Percentiles rank a stretch among this genome's conserved stretches.
phyloP scores from a whole-genome alignment of 2,329 filamentous ascomycete species.

The Fusarium nygamai region DNA sequence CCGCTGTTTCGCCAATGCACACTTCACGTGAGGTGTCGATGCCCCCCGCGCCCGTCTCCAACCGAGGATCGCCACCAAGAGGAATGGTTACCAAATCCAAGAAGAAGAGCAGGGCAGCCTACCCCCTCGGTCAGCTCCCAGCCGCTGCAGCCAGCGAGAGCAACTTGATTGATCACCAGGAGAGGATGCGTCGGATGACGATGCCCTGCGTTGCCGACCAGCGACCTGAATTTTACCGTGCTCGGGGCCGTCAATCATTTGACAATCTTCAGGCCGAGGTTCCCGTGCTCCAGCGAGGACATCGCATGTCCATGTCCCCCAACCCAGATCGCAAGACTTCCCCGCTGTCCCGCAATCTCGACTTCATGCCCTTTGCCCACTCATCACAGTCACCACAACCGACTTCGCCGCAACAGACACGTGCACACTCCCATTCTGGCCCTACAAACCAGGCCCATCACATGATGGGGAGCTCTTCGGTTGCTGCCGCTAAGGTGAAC shows the following conservation, averaged over 20 bases:
- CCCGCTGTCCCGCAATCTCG: constrained; percentile 56
- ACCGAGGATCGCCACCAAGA: constrained; percentile 48
- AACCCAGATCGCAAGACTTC: constrained; percentile 42
- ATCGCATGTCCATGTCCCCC: constrained; percentile 59
- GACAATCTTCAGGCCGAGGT: constrained; percentile 54
- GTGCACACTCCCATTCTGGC: constrained; percentile 47
- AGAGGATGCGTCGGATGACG: constrained; percentile 67
- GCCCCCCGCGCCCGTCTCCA: constrained; percentile 32
- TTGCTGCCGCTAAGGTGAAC: constrained; percentile 46
- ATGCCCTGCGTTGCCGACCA: constrained; percentile 54
- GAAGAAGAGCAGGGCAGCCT: constrained; percentile 49
- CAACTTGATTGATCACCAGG: constrained; percentile 64
- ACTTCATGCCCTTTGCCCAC: constrained; percentile 66
- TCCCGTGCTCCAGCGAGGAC: constrained; percentile 51
- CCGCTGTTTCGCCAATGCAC: constrained; percentile 40
- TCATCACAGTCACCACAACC: constrained; percentile 59
- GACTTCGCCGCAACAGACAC: constrained; percentile 58
- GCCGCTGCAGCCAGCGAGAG: constrained; percentile 61
- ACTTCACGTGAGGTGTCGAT: constrained; percentile 43
- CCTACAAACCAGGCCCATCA: constrained; percentile 37
- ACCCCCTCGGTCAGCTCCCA: constrained; percentile 52
- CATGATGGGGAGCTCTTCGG: constrained; percentile 40
- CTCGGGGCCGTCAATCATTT: constrained; percentile 59
- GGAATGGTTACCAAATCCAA: constrained; percentile 49
- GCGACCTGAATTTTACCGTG: constrained; percentile 52